Conservation (phyloP, 495 filamentous ascomycete species). For the Penicillium mononematosum region DNA sequence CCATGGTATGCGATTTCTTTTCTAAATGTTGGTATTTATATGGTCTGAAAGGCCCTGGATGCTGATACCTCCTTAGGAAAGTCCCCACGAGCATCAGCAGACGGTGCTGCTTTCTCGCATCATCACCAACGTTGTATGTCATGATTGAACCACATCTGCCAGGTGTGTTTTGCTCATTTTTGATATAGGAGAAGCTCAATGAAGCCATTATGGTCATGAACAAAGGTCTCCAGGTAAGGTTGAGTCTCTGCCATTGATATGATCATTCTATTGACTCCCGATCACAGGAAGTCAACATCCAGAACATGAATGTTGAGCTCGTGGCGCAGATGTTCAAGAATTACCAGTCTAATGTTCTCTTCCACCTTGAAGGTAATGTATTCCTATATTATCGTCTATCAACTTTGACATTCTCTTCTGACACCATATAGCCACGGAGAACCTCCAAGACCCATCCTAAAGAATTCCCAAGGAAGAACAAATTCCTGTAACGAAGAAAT, state of each 20-base stretch:
- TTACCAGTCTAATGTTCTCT: conserved; percentile 96
- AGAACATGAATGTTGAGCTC: conserved; percentile 97
- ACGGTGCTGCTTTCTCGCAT: conserved; percentile 88
- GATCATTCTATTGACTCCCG: conserved; percentile 4
- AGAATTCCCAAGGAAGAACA: neutral
- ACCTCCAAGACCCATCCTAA: conserved; percentile 74
- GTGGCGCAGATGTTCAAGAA: conserved; percentile 99
- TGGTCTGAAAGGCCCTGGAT: neutral
- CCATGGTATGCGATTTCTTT: conserved; percentile 18
- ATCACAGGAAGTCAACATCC: conserved; percentile 86
- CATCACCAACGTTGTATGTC: conserved; percentile 88
- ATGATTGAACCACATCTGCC: neutral
- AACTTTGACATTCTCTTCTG: neutral
- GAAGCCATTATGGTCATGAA: conserved; percentile 91
- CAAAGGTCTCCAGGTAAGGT: conserved; percentile 75
- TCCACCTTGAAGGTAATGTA: conserved; percentile 86
- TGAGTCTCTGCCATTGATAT: neutral
- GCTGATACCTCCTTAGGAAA: conserved; percentile 62
- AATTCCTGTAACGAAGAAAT: conserved; percentile 16
- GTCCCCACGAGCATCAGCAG: conserved; percentile 97
- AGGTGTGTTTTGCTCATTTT: neutral
- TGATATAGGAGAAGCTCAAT: conserved; percentile 87
- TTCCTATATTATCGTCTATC: neutral
- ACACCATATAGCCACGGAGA: conserved; percentile 67
- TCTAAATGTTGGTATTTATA: neutral